Conservation (phyloP, 768 basidiomycete genomes). For the Pleurotus tuoliensis region DNA sequence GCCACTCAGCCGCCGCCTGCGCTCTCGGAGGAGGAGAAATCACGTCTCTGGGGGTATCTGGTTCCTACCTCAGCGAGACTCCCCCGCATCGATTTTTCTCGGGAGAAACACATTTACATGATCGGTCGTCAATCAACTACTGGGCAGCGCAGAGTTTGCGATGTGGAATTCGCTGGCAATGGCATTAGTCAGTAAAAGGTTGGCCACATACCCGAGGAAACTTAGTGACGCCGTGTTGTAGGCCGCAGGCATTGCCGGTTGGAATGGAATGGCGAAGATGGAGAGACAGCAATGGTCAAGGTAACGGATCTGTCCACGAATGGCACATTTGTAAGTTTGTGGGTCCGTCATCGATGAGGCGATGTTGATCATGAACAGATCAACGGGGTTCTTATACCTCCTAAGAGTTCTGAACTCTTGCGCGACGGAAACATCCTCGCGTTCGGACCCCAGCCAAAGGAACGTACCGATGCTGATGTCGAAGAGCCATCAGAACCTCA, state of each 20-base stretch:
- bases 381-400: conserved; percentile 62
- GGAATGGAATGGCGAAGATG: conserved; percentile 53
- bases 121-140: conserved; percentile 35
- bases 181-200: conserved; percentile 61
- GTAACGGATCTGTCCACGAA: conserved; percentile 64
- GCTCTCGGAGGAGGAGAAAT: conserved; percentile 24
- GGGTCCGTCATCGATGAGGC: background rate
- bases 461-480: conserved; percentile 34
- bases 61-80: conserved; percentile 54
- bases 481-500: conserved; percentile 68
- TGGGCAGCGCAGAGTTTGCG: background rate
- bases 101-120: conserved; percentile 38
- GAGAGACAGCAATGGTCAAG: conserved; percentile 33
- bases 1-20: conserved; percentile 40
- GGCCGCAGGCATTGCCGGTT: conserved; percentile 60
- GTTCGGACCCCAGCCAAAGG: conserved; percentile 60
- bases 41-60: conserved; percentile 67
- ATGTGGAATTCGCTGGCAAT: conserved; percentile 56
- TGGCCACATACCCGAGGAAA: background rate
- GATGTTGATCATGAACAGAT: conserved; percentile 38
- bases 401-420: conserved; percentile 49
- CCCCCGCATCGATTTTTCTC: conserved; percentile 60
- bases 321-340: conserved; percentile 60
- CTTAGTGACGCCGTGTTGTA: conserved; percentile 14
- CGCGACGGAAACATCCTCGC: conserved; percentile 83